Base-by-base conservation (phyloP, 2,329 filamentous ascomycete species). In the Calonectria montana region DNA sequence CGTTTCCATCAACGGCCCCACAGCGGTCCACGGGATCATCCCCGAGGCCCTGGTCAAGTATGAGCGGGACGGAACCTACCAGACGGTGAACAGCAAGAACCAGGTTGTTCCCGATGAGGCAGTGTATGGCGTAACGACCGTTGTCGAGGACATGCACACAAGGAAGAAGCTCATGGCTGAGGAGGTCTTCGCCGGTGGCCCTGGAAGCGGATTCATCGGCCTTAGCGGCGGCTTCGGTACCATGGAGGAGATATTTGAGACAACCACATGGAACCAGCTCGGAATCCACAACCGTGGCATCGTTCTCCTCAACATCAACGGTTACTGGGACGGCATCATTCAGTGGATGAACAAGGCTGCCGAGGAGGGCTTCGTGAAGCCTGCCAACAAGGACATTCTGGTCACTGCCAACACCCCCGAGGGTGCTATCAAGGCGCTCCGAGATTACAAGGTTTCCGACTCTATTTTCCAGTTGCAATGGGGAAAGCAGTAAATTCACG, bases 131-230 rank as follows among this genome's bases (percentile, higher is more conserved):
- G 87, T 89, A 50, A 98, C 95, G 15, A 98, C 95, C 0, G 91
- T 98, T 10, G 97, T 98, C 31, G 89, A 91, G 77, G 95, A 98
- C 82, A 99, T 99, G 97, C 97, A 99, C 85, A 96, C 94, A 48
- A 91, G 97, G 75, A 99, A 99, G 87, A 91, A 94, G 77, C 88
- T 97, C 86, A 98, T 99, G 97, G 96, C 96, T 8, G 88, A 91
- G 78, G 94, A 96, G 82, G 95, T 98, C 18, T 89, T 97, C 27
- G 89, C 91, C 23, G 95, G 95, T 29, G 96, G 94, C 0, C 91
- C 92, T 0, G 96, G 96, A 1, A 93, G 91, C 69, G 96, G 96
- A 15, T 99, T 99, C 85, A 91, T 99, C 47, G 95, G 95, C 31
- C 86, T 99, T 71, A 91, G 90, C 67, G 96, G 96, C 50, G 97